A percentile compares a stretch with the other conserved stretches of the same genome.
These are phyloP conservation scores for Rhodamnia argentea DNA, from an alignment of 345 rosid genomes.

Conservation along the genomic window DNA sequence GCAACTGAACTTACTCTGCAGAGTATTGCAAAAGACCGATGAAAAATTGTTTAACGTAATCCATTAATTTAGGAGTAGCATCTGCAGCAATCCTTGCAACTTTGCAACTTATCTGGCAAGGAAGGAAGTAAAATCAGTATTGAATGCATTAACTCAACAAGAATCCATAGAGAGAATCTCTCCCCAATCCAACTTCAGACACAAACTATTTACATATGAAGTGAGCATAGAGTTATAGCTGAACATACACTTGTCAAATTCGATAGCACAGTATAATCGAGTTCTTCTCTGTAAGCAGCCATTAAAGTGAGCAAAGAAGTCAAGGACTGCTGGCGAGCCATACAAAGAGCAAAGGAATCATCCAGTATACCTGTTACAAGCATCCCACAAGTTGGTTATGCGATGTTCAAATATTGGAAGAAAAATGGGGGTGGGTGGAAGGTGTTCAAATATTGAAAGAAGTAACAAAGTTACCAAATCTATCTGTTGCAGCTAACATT, in stretches of 20 bases:
- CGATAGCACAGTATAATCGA: slow-evolving; percentile 68
- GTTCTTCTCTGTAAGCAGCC: slow-evolving; percentile 72
- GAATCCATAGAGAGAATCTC: not conserved
- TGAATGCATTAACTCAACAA: not conserved
- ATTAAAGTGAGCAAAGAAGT: slow-evolving; percentile 75
- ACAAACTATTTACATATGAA: not conserved
- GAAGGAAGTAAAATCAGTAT: slow-evolving; percentile 12
- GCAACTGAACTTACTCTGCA: slow-evolving; percentile 49
- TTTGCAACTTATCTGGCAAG: slow-evolving; percentile 59
- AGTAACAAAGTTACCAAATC: slow-evolving; percentile 48
- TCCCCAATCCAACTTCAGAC: not conserved
- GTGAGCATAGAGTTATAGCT: not conserved
- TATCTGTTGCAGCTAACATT: slow-evolving; percentile 53
- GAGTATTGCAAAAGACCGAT: slow-evolving; percentile 46
- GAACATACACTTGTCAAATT: slow-evolving; percentile 64
- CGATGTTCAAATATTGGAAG: not conserved
- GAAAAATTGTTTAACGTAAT: slow-evolving; percentile 45
- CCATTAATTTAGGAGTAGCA: slow-evolving; percentile 50
- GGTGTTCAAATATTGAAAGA: not conserved
- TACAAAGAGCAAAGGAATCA: slow-evolving; percentile 82
- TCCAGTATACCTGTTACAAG: slow-evolving; percentile 69
- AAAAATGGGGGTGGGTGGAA: not conserved
- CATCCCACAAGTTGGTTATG: slow-evolving; percentile 3
- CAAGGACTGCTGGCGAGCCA: slow-evolving; percentile 79
- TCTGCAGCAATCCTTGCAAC: slow-evolving; percentile 71